Evolutionary conservation across 2,329 filamentous ascomycete genomes (phyloP), one percentile per base, ranked within the genome.

Genomic region (Alternaria sp.): DNA sequence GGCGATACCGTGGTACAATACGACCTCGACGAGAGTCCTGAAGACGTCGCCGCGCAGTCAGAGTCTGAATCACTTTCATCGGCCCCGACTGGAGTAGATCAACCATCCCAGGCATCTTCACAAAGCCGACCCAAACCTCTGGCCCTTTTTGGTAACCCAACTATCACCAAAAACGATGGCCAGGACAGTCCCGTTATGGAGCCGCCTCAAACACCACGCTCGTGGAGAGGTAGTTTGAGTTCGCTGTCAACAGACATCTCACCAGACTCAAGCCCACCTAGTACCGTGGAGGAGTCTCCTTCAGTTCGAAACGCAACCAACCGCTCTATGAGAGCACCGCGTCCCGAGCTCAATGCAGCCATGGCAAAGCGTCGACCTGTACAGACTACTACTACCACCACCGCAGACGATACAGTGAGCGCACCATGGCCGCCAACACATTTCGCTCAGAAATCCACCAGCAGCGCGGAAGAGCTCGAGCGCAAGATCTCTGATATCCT

Each of bases 401-500:
- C 64, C 8, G 14, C 18, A 2, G 63, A 69, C 9, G 47, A 48
- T 4, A 55, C 62, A 11, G 55, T 63, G 7, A 70, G 61, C 41
- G 60, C 71, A 9, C 74, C 75, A 34, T 78, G 76, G 76, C 76
- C 75, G 16, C 76, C 76, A 18, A 74, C 75, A 22, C 72, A 75
- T 26, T 78, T 78, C 56, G 66, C 61, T 12, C 72, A 75, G 38
- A 72, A 70, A 41, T 54, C 64, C 28, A 51, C 64, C 9, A 71
- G 62, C 36, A 75, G 70, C 30, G 72, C 69, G 9, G 89, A 92
- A 65, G 87, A 92, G 57, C 83, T 96, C 14, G 91, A 93, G 66
- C 87, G 89, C 63, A 92, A 94, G 74, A 94, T 96, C 49, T 91
- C 87, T 71, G 87, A 91, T 52, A 91, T 96, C 57, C 85, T 96